Conservation (phyloP, 139 green algal genomes). For the Micractinium conductrix region DNA sequence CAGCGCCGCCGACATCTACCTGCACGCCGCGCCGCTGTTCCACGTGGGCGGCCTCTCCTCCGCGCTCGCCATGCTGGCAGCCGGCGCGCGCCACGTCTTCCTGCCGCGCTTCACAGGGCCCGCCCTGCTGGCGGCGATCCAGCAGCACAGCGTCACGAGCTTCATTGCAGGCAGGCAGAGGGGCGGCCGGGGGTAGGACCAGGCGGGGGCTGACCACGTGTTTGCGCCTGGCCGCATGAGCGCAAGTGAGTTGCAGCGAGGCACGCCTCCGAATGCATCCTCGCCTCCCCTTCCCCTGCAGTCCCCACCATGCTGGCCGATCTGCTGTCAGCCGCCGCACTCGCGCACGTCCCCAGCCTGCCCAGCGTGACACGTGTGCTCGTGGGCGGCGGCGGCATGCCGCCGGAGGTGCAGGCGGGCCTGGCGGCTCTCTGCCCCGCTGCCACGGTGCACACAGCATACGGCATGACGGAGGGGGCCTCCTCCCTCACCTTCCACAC, state of each 20-base stretch:
- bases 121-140: conserved; percentile 44
- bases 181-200: too few species aligned
- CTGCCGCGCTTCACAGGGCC: conserved; percentile 39
- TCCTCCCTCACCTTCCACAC: conserved; percentile 85
- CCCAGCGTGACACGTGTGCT: conserved; percentile 45
- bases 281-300: neutral
- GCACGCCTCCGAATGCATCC: too few species aligned
- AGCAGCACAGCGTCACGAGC: conserved; percentile 57
- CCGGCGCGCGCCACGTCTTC: conserved; percentile 66
- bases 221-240: too few species aligned
- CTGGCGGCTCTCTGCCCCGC: conserved; percentile 56
- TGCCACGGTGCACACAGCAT: conserved; percentile 73
- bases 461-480: conserved; percentile 90
- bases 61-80: conserved; percentile 78
- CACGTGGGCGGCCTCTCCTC: conserved; percentile 90
- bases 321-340: conserved; percentile 49
- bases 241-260: too few species aligned
- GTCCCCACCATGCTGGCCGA: conserved; percentile 87
- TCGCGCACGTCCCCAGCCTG: neutral
- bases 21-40: conserved; percentile 90
- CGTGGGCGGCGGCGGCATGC: conserved; percentile 55
- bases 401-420: neutral
- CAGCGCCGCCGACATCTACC: conserved; percentile 72
- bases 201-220: too few species aligned
- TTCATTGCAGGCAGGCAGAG: conserved; percentile 73